Conservation (phyloP, 495 filamentous ascomycete genomes). For the Pseudoneurospora amorphoporcata region DNA sequence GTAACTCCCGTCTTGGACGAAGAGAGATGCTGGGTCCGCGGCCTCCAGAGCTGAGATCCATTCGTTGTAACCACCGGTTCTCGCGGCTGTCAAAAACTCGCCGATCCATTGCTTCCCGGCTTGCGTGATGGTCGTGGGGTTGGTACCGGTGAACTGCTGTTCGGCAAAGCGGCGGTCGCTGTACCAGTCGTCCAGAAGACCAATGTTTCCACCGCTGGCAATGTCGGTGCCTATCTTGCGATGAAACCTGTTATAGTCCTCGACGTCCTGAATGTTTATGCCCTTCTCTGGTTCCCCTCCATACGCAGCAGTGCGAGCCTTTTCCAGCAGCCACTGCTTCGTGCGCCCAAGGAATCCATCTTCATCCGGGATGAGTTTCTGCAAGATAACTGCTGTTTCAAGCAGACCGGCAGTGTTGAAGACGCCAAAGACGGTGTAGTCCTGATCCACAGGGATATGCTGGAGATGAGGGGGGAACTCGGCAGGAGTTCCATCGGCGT, state of each 20-base stretch:
- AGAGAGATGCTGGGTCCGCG: slow-evolving; percentile 24
- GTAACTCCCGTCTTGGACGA: slow-evolving; percentile 37
- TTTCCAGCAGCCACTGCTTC: slow-evolving; percentile 20
- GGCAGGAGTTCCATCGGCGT: slow-evolving; percentile 15
- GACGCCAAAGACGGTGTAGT: slow-evolving; percentile 13
- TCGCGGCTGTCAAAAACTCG: slow-evolving; percentile 27
- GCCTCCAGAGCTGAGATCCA: slow-evolving; percentile 18
- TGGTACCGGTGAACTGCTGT: slow-evolving; percentile 38
- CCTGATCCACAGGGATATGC: slow-evolving; percentile 18
- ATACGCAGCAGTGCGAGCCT: slow-evolving; percentile 14
- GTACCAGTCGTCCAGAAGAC: slow-evolving; percentile 37
- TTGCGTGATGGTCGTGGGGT: slow-evolving; percentile 34
- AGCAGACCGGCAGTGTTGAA: slow-evolving; percentile 24
- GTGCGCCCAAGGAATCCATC: slow-evolving; percentile 22
- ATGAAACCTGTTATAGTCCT: slow-evolving; percentile 27
- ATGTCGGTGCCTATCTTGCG: slow-evolving; percentile 31
- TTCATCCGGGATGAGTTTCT: slow-evolving; percentile 24
- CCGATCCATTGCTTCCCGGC: slow-evolving; percentile 23
- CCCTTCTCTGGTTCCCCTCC: slow-evolving; percentile 24
- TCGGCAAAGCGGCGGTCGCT: slow-evolving; percentile 41
- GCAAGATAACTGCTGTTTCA: slow-evolving; percentile 23
- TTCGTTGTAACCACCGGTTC: slow-evolving; percentile 13
- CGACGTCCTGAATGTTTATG: slow-evolving; percentile 28
- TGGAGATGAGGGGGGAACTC: slow-evolving; percentile 29
- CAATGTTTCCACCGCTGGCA: slow-evolving; percentile 30